A percentile compares a stretch with the other conserved stretches of the same genome.
Conservation (phyloP, 225 moss, liverwort and hornwort species). For the Ulota crispa region DNA sequence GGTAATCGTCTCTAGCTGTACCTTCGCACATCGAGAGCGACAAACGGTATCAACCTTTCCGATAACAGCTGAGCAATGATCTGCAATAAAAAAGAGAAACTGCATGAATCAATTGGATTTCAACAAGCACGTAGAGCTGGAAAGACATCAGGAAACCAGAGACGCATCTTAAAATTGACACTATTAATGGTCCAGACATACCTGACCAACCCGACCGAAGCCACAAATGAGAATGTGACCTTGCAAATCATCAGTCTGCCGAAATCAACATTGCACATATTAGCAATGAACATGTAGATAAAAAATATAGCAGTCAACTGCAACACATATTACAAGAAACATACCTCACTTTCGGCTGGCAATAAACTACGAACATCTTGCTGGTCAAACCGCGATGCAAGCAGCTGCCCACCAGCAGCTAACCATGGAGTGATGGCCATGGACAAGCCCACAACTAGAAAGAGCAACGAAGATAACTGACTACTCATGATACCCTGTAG, state of each 20-base stretch:
- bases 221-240: slow-evolving; percentile 90
- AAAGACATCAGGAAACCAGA: not conserved
- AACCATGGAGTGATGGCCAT: slow-evolving; percentile 95
- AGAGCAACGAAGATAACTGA: slow-evolving; percentile 75
- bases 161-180: not conserved
- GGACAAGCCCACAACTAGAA: slow-evolving; percentile 82
- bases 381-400: slow-evolving; percentile 88
- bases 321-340: not conserved
- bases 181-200: slow-evolving; percentile 20
- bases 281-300: slow-evolving; percentile 9
- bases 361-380: slow-evolving; percentile 87
- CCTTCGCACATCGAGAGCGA: slow-evolving; percentile 91
- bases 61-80: slow-evolving; percentile 90
- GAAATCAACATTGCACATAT: slow-evolving; percentile 27
- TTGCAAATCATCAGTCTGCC: slow-evolving; percentile 93
- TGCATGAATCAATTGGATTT: not conserved
- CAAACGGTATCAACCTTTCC: slow-evolving; percentile 88
- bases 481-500: slow-evolving; percentile 75
- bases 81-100: slow-evolving; percentile 45
- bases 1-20: slow-evolving; percentile 23
- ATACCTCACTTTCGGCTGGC: slow-evolving; percentile 85
- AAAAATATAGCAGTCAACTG: not conserved
- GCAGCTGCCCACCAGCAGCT: slow-evolving; percentile 85
- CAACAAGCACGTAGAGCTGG: not conserved
- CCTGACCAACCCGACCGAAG: slow-evolving; percentile 95